Percentiles rank a stretch among this genome's conserved stretches.
Conservation (phyloP, 73 alveolate genomes). For the Uronychia setigera region DNA sequence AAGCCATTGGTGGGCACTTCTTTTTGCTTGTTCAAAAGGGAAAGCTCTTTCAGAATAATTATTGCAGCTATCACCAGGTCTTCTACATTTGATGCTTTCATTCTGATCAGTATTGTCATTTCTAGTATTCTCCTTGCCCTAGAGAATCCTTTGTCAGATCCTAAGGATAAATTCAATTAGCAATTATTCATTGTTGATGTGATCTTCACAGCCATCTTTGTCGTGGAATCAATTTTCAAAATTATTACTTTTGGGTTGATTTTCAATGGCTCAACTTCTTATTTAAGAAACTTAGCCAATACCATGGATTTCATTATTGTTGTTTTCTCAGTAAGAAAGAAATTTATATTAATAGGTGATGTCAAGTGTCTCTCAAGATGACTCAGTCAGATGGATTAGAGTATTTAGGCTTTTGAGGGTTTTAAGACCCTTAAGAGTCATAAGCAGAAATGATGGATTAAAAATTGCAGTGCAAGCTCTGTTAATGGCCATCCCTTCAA, state of each 20-base stretch:
- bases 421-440: constrained; percentile 67
- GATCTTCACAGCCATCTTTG: constrained; percentile 20
- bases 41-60: constrained; percentile 5
- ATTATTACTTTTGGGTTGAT: constrained; percentile 24
- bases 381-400: constrained; percentile 14
- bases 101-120: constrained; percentile 10
- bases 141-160: constrained; percentile 47
- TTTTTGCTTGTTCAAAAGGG: neutral
- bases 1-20: constrained; percentile 7
- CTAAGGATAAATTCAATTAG: neutral
- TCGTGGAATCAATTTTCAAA: constrained; percentile 33
- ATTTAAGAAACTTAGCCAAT: constrained; percentile 40
- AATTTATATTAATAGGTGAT: no score
- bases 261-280: constrained; percentile 27
- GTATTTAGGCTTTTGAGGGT: constrained; percentile 42
- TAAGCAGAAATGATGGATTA: constrained; percentile 64
- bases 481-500: constrained; percentile 32
- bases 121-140: constrained; percentile 22
- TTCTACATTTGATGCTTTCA: constrained; percentile 33
- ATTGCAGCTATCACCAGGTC: neutral
- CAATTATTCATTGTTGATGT: neutral
- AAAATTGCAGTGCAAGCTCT: constrained; percentile 46
- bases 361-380: no score
- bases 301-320: constrained; percentile 44
- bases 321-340: constrained; percentile 10